Base-by-base conservation (phyloP, 805 yeast genomes). In the Yueomyces sp. region DNA sequence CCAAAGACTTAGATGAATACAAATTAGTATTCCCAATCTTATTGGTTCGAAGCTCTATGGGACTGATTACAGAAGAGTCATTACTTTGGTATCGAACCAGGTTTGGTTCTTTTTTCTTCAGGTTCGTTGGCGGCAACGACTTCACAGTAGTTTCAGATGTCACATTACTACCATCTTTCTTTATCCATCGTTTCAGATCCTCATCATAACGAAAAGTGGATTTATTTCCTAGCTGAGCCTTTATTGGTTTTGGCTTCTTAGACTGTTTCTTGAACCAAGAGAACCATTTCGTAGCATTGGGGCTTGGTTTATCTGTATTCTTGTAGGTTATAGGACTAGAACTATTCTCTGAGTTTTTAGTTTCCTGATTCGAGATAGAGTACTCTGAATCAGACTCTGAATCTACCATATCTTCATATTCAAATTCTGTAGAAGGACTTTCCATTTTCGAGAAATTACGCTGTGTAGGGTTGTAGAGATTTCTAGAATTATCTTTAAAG, bases 201-300 rank as follows among this genome's bases (percentile, higher is more conserved):
- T 85, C 90, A 64, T 88, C 95, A 60, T 77, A 92, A 54, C 76
- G 73, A 57, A 92, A 81, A 19, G 74, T 67, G 32, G 54, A 53
- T 46, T 77, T 73, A 45, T 82, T 85, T 9, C 97, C 98, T 43
- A 92, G 64, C 51, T 92, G 85, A 34, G 96, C 97, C 49, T 77
- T 75, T 47, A 79, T 72, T 0, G 87, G 82, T 55, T 84, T 85
- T 39, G 70, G 70, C 69, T 72, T 67, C 62, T 53, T 67, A 46
- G 82, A 63, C 39, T 70, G 70, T 69, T 72, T 67, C 62, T 53
- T 67, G 46, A 82, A 63, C 85, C 94, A 83, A 6, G 81, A 70
- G 46, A 75, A 64, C 80, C 80, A 72, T 19, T 11, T 11, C 5
- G 73, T 53, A n/a, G 26, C 37, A 34, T 30, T 30, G 9, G 6